Evolutionary conservation across 2,329 filamentous ascomycete species (phyloP).

Genomic region (Fusarium tanahbumbuense): DNA sequence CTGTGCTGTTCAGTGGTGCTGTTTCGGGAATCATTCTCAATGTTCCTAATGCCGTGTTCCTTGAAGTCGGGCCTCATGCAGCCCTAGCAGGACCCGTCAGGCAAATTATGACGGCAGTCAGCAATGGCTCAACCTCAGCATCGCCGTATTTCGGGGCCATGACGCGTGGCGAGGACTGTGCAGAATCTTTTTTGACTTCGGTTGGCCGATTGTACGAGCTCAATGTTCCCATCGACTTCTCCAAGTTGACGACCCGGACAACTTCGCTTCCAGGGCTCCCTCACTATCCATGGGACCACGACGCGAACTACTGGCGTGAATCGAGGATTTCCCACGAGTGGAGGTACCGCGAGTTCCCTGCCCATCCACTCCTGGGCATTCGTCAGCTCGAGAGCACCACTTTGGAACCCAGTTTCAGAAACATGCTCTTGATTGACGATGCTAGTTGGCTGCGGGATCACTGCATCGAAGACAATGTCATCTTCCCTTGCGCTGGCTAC

Average conservation of each 20-base stretch:
- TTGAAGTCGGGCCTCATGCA: conserved; percentile 47
- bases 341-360: conserved; percentile 48
- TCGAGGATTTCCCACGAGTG: conserved; percentile 48
- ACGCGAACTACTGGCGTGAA: conserved; percentile 49
- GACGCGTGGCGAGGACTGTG: conserved; percentile 25
- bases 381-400: conserved; percentile 24
- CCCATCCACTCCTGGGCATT: conserved; percentile 53
- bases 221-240: conserved; percentile 34
- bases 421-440: conserved; percentile 34
- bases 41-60: conserved; percentile 22
- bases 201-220: conserved; percentile 41
- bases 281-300: conserved; percentile 54
- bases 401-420: conserved; percentile 35
- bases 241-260: conserved; percentile 2
- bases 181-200: conserved; percentile 33
- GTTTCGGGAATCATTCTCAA: conserved; percentile 11
- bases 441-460: conserved; percentile 59
- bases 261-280: conserved; percentile 47
- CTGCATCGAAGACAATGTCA: conserved; percentile 55
- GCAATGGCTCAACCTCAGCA: conserved; percentile 1
- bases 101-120: conserved; percentile 35
- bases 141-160: conserved; percentile 8
- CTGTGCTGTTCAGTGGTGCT: conserved; percentile 44
- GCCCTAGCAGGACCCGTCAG: conserved; percentile 43
- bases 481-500: conserved; percentile 56